Conservation (phyloP, 208 protist genomes). For the Acanthamoeba sp. region DNA sequence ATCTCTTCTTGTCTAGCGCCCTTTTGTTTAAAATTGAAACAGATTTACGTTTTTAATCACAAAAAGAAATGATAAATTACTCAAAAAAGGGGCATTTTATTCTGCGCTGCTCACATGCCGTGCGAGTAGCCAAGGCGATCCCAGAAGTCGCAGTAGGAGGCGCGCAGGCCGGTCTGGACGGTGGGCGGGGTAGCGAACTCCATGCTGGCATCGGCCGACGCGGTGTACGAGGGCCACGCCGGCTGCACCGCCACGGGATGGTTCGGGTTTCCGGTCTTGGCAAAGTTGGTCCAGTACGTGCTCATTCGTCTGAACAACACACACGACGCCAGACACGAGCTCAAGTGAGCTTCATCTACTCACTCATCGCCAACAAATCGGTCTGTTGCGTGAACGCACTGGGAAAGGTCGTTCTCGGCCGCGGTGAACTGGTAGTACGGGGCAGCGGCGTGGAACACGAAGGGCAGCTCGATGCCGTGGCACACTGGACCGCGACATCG, state of each 20-base stretch:
- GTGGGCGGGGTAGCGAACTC: slow-evolving; percentile 1
- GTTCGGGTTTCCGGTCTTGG: slow-evolving; percentile 73
- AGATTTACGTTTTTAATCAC: no score
- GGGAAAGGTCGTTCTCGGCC: not conserved
- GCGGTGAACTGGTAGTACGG: not conserved
- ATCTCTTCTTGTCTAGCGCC: no score
- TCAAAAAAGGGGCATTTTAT: not conserved
- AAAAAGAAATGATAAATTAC: no score
- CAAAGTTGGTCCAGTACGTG: slow-evolving; percentile 79
- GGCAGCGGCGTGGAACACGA: slow-evolving; percentile 69
- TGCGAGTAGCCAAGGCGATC: slow-evolving; percentile 39
- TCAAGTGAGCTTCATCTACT: no score
- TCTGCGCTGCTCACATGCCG: not conserved
- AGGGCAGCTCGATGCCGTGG: slow-evolving; percentile 77
- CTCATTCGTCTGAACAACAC: slow-evolving; percentile 14
- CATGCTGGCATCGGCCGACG: not conserved
- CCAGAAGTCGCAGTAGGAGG: slow-evolving; percentile 47
- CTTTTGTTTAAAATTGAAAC: no score
- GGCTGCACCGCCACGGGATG: slow-evolving; percentile 20
- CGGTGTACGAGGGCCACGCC: slow-evolving; percentile 59
- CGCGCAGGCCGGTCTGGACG: not conserved
- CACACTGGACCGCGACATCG: slow-evolving; percentile 45
- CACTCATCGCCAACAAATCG: not conserved
- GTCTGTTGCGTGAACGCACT: not conserved
- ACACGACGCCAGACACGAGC: not conserved